Conservation (phyloP, 352 stramenopile species). For the Hyaloperonospora brassicae region DNA sequence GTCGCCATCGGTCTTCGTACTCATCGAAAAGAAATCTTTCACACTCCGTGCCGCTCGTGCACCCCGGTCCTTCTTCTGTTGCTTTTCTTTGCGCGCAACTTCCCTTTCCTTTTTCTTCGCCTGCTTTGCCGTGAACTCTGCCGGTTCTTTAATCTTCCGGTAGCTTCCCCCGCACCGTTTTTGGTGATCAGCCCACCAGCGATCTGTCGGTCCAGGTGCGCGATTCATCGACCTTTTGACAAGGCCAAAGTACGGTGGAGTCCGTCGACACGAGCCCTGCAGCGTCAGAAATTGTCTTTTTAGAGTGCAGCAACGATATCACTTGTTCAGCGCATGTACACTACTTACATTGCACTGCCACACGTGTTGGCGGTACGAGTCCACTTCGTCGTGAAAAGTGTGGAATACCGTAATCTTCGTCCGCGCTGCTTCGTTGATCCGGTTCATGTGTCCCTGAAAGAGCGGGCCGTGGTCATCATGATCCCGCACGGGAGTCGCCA, state of each 20-base stretch:
- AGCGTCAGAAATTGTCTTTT: not conserved
- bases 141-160: conserved; percentile 64
- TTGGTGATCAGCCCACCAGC: conserved; percentile 68
- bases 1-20: conserved; percentile 1
- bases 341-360: conserved; percentile 78
- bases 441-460: conserved; percentile 76
- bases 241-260: conserved; percentile 66
- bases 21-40: conserved; percentile 24
- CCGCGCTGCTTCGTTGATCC: conserved; percentile 55
- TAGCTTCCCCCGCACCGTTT: conserved; percentile 60
- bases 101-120: conserved; percentile 46
- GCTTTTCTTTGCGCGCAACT: conserved; percentile 17
- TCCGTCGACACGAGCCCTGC: conserved; percentile 53
- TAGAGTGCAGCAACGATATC: not conserved
- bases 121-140: conserved; percentile 43
- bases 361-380: conserved; percentile 75
- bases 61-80: conserved; percentile 22
- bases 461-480: conserved; percentile 79
- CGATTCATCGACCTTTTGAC: conserved; percentile 87
- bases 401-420: conserved; percentile 85
- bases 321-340: not conserved
- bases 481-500: conserved; percentile 66
- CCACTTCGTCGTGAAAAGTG: conserved; percentile 87
- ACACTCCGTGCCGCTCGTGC: conserved; percentile 19
- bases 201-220: conserved; percentile 57